Conservation (phyloP, 305 asterid species). For the Vinca major region DNA sequence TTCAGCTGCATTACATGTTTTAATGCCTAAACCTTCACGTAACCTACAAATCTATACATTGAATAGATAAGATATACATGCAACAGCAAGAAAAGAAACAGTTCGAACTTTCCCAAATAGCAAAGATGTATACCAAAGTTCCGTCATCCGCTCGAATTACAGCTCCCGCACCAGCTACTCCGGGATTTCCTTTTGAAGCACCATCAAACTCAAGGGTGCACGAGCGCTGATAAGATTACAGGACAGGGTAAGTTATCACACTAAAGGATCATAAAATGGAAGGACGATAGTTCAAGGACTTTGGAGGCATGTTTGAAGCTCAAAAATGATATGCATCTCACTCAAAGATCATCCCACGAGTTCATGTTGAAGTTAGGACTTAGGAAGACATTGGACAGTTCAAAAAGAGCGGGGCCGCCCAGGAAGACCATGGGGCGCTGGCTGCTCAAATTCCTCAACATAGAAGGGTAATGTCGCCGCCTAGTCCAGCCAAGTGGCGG, state of each 20-base stretch:
- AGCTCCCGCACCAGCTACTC: conserved; percentile 98
- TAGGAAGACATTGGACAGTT: no score
- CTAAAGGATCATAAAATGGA: background rate
- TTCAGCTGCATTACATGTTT: conserved; percentile 87
- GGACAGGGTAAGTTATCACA: conserved; percentile 16
- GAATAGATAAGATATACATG: conserved; percentile 21
- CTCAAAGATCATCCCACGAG: no score
- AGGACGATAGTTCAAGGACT: no score
- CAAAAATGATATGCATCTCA: no score
- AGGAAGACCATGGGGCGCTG: no score
- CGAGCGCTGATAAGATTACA: conserved; percentile 41
- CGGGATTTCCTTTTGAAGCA: conserved; percentile 98
- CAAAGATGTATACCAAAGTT: conserved; percentile 42
- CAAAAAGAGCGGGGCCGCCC: no score
- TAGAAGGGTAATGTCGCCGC: no score
- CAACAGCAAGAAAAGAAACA: conserved; percentile 10
- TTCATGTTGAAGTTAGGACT: no score
- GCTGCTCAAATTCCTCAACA: no score
- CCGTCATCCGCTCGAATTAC: conserved; percentile 87
- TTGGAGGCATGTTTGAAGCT: no score
- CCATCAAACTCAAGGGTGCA: conserved; percentile 97
- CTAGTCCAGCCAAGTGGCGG: no score
- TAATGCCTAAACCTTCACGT: conserved; percentile 90
- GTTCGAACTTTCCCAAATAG: conserved; percentile 10
- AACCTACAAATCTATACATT: conserved; percentile 59